A percentile compares a stretch with the other conserved stretches of the same genome.
Evolutionary conservation across 176 grass and related monocot species (phyloP).

Genomic region (Raddia guianensis): DNA sequence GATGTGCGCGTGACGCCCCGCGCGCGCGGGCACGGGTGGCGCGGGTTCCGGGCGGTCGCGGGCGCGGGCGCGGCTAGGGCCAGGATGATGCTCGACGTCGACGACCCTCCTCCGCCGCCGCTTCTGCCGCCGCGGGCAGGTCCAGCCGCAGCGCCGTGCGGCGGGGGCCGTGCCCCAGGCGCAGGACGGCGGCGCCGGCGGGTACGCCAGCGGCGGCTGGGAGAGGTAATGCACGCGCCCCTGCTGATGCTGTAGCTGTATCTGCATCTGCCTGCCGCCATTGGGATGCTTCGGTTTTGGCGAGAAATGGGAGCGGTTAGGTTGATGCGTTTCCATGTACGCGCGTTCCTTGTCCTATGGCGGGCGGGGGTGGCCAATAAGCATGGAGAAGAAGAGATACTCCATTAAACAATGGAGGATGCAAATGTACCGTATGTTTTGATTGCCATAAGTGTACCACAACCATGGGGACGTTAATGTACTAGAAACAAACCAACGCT

Average conservation of each 20-base stretch:
- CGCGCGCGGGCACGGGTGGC: constrained; percentile 47
- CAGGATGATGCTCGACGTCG: constrained; percentile 74
- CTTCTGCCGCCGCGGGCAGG: constrained; percentile 31
- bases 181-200: constrained; percentile 44
- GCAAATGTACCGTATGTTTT: constrained; percentile 7
- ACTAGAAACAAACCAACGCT: neutral
- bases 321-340: neutral
- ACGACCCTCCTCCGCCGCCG: constrained; percentile 21
- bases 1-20: constrained; percentile 54
- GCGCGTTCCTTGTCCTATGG: neutral
- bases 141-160: constrained; percentile 49
- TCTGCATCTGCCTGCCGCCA: neutral
- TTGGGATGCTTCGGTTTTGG: neutral
- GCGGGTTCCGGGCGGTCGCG: constrained; percentile 51
- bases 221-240: constrained; percentile 49
- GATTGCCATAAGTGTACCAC: neutral
- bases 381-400: neutral
- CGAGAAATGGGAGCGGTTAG: neutral
- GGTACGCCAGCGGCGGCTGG: constrained; percentile 56
- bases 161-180: constrained; percentile 32
- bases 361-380: neutral
- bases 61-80: constrained; percentile 26
- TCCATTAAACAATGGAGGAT: neutral
- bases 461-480: neutral
- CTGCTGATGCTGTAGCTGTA: neutral